Evolutionary conservation across 257 asterid species (phyloP).

Genomic region (Echium plantagineum): DNA sequence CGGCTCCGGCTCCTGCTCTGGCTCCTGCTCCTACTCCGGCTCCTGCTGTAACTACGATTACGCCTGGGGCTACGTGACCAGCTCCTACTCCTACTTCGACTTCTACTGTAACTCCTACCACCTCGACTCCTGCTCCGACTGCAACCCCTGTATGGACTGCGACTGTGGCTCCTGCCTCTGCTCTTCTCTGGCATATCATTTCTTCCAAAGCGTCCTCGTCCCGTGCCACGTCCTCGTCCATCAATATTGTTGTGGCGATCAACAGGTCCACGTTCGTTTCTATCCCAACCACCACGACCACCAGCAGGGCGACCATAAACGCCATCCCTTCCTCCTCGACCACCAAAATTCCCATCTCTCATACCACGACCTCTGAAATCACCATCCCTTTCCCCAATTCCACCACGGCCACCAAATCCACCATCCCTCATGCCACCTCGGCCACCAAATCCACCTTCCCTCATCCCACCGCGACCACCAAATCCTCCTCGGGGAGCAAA

Average conservation of each 20-base stretch:
- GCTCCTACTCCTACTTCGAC: slow-evolving; percentile 25
- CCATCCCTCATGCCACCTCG: slow-evolving; percentile 54
- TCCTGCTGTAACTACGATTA: slow-evolving; percentile 41
- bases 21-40: slow-evolving; percentile 43
- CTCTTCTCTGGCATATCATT: slow-evolving; percentile 52
- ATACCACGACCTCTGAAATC: slow-evolving; percentile 42
- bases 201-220: slow-evolving; percentile 68
- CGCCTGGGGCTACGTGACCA: slow-evolving; percentile 24
- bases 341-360: slow-evolving; percentile 41
- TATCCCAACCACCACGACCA: slow-evolving; percentile 56
- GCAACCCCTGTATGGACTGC: no score
- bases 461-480: slow-evolving; percentile 55
- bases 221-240: slow-evolving; percentile 64
- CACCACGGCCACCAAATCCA: slow-evolving; percentile 51
- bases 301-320: slow-evolving; percentile 37
- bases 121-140: slow-evolving; percentile 57
- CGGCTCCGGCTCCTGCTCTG: slow-evolving; percentile 44
- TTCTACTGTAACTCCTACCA: slow-evolving; percentile 47
- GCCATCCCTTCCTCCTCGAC: slow-evolving; percentile 54
- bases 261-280: slow-evolving; percentile 51
- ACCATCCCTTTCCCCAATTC: slow-evolving; percentile 28
- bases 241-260: slow-evolving; percentile 43
- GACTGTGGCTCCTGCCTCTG: slow-evolving; percentile 58
- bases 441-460: slow-evolving; percentile 57
- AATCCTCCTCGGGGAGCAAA: slow-evolving; percentile 29